Conservation (phyloP, 108 stramenopile genomes). For the Asterionellopsis glacialis region DNA sequence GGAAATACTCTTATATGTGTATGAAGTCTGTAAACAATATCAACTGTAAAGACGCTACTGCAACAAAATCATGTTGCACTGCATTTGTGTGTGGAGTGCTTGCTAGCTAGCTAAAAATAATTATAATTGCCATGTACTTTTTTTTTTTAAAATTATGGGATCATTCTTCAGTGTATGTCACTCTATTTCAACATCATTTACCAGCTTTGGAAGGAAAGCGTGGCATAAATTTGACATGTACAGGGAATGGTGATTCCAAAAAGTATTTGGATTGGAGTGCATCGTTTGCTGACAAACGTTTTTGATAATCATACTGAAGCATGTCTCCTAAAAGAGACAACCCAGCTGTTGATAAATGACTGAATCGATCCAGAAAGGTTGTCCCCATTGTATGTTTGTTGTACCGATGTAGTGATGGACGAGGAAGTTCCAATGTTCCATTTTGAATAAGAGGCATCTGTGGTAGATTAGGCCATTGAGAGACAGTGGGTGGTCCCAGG, state of each 20-base stretch:
- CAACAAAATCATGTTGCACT: too few relatives aligned
- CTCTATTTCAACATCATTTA: too few relatives aligned
- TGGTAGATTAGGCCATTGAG: neutral
- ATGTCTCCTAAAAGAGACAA: neutral
- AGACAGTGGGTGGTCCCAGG: constrained; percentile 44
- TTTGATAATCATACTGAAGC: neutral
- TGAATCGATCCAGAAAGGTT: neutral
- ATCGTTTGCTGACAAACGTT: neutral
- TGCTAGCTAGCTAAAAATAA: too few relatives aligned
- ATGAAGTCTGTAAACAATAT: too few relatives aligned
- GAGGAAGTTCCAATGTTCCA: neutral
- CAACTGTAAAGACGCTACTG: too few relatives aligned
- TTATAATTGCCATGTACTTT: too few relatives aligned
- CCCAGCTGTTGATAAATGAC: neutral
- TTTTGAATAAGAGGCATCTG: neutral
- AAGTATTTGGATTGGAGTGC: neutral
- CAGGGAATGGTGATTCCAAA: neutral
- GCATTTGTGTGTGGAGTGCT: too few relatives aligned
- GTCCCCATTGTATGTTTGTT: neutral
- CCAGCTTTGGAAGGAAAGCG: neutral
- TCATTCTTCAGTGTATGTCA: too few relatives aligned
- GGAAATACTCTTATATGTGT: too few relatives aligned
- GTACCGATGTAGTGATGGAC: neutral
- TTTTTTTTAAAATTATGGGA: too few relatives aligned
- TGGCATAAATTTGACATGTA: neutral